These are phyloP conservation scores for Barnettozyma siamensis DNA, from an alignment of 805 yeast genomes.

Conservation along the genomic window DNA sequence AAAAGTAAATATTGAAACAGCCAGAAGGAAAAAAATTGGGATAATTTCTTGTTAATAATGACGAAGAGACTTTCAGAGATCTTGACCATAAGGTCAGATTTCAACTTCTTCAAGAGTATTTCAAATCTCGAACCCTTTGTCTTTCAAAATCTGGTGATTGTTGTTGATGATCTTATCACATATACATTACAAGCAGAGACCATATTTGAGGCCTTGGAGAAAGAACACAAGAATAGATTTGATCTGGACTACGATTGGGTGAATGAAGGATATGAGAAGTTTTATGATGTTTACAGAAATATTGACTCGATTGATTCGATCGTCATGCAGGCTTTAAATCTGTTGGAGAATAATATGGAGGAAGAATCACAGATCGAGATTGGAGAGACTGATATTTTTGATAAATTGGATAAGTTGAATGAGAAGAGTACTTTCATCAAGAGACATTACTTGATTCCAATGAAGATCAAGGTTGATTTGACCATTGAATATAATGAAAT, in stretches of 20 bases:
- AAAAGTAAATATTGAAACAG: too few species aligned
- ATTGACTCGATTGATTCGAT: conserved; percentile 31
- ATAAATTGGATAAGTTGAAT: conserved; percentile 30
- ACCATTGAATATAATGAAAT: conserved; percentile 41
- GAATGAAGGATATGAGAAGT: conserved; percentile 28
- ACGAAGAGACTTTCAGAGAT: conserved; percentile 21
- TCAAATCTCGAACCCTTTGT: conserved; percentile 24
- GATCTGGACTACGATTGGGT: conserved; percentile 27
- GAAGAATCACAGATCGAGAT: conserved; percentile 18
- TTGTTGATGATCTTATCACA: conserved; percentile 18
- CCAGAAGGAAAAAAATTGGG: too few species aligned
- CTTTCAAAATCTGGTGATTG: conserved; percentile 13
- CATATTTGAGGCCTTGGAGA: conserved; percentile 9
- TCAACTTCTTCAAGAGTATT: conserved; percentile 22
- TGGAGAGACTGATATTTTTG: conserved; percentile 25
- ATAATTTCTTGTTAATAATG: too few species aligned
- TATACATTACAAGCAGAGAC: conserved; percentile 17
- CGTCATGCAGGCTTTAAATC: conserved; percentile 30
- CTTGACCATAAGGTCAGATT: conserved; percentile 18
- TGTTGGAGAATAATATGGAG: conserved; percentile 28
- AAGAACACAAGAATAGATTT: background rate
- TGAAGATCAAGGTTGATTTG: conserved; percentile 33
- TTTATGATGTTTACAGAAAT: conserved; percentile 27
- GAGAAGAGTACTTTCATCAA: conserved; percentile 21
- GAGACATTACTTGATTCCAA: conserved; percentile 23